These are phyloP conservation scores for Grigorovia yakushimaensis DNA, from an alignment of 805 yeast species.

Conservation along the genomic window DNA sequence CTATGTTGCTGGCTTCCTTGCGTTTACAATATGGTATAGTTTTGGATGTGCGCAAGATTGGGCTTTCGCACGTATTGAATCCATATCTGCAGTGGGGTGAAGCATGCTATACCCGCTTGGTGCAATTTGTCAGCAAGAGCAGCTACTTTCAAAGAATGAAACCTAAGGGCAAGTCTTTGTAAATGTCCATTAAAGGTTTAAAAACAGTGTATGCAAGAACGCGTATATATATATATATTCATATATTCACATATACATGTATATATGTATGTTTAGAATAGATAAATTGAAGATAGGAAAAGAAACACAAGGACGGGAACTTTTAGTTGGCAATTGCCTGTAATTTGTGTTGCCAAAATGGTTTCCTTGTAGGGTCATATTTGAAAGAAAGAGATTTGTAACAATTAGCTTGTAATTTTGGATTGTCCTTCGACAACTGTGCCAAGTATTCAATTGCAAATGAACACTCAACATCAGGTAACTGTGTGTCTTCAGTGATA, in stretches of 20 bases:
- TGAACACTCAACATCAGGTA: slow-evolving; percentile 35
- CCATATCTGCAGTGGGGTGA: slow-evolving; percentile 56
- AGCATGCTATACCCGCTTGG: slow-evolving; percentile 40
- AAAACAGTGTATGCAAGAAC: no score
- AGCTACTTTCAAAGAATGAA: slow-evolving; percentile 33
- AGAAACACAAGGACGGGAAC: not conserved
- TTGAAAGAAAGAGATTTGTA: slow-evolving; percentile 42
- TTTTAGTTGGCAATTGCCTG: not conserved
- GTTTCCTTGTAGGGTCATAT: slow-evolving; percentile 53
- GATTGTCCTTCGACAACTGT: slow-evolving; percentile 23
- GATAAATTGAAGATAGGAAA: no score
- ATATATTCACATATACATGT: no score
- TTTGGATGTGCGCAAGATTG: slow-evolving; percentile 25
- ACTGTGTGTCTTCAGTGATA: slow-evolving; percentile 10
- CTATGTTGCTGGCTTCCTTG: slow-evolving; percentile 78
- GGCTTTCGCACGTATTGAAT: slow-evolving; percentile 38
- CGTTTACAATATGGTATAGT: slow-evolving; percentile 73
- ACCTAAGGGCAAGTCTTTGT: not conserved
- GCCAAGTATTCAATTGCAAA: slow-evolving; percentile 59
- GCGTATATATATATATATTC: not conserved
- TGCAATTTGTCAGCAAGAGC: slow-evolving; percentile 36
- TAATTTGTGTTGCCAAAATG: slow-evolving; percentile 48
- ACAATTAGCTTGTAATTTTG: slow-evolving; percentile 33
- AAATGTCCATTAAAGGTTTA: no score
- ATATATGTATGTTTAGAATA: no score